phyloP scores from a whole-genome alignment of 148 eudicot species.

The Arctostaphylos glauca region DNA sequence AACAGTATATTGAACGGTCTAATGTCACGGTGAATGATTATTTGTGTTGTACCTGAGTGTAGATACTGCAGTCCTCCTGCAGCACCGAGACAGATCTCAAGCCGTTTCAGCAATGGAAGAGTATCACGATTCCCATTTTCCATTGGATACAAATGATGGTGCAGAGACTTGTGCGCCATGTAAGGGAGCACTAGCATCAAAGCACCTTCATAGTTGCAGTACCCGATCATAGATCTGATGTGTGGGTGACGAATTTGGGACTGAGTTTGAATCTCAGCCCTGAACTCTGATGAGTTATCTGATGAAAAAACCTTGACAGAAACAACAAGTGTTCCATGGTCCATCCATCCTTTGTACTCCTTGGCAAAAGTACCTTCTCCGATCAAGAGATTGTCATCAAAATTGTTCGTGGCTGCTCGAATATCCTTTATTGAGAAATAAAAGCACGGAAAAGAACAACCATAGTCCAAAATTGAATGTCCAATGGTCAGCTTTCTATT shows the following conservation, averaged over 20 bases:
- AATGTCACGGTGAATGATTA: slow-evolving; percentile 15
- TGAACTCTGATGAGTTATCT: too few species aligned
- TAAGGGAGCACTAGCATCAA: slow-evolving; percentile 13
- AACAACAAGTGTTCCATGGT: too few species aligned
- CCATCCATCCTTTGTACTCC: not conserved
- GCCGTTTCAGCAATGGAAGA: slow-evolving; percentile 24
- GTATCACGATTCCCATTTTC: not conserved
- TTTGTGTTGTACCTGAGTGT: slow-evolving; percentile 9
- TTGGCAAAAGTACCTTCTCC: not conserved
- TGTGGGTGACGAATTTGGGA: not conserved
- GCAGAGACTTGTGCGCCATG: slow-evolving; percentile 8
- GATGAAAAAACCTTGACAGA: too few species aligned
- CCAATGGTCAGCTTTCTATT: slow-evolving; percentile 44
- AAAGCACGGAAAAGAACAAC: too few species aligned
- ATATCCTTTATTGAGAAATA: too few species aligned
- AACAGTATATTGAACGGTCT: slow-evolving; percentile 12
- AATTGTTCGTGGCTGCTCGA: not conserved
- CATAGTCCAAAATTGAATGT: too few species aligned
- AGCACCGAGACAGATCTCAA: slow-evolving; percentile 16
- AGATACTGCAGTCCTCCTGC: slow-evolving; percentile 28
- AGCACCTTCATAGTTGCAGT: not conserved
- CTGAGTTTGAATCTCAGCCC: not conserved
- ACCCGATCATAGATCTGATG: slow-evolving; percentile 1
- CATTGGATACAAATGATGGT: slow-evolving; percentile 10
- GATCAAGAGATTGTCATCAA: not conserved